phyloP scores from a whole-genome alignment of 768 basidiomycete genomes.

The Lactifluus subvellereus region DNA sequence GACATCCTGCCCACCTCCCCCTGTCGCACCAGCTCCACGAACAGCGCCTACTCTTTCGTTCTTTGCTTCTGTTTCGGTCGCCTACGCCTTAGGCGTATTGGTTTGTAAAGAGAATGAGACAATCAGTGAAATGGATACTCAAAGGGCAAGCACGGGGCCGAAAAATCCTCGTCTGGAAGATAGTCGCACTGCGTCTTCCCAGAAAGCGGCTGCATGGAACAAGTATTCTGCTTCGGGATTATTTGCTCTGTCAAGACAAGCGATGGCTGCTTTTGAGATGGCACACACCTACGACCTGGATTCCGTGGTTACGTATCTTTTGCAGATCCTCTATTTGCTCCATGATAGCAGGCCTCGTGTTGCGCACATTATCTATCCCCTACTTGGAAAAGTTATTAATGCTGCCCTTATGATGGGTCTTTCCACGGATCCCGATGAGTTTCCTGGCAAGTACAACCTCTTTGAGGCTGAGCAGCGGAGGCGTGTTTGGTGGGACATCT shows the following conservation, averaged over 20 bases:
- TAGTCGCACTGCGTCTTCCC: constrained; percentile 2
- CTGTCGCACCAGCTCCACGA: neutral
- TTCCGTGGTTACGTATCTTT: constrained; percentile 51
- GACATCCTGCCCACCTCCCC: neutral
- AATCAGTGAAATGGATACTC: constrained; percentile 6
- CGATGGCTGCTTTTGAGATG: constrained; percentile 40
- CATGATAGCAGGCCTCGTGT: constrained; percentile 46
- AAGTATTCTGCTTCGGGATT: constrained; percentile 32
- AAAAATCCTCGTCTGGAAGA: constrained; percentile 24
- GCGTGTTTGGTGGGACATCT: constrained; percentile 74
- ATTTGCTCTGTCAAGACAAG: constrained; percentile 45
- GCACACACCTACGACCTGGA: constrained; percentile 46
- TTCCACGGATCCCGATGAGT: constrained; percentile 51
- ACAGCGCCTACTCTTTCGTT: constrained; percentile 22
- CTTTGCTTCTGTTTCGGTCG: constrained; percentile 23
- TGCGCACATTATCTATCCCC: constrained; percentile 37
- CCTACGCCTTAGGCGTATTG: constrained; percentile 23
- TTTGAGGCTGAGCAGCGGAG: constrained; percentile 49
- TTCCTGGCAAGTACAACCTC: constrained; percentile 40
- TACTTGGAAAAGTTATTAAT: constrained; percentile 64
- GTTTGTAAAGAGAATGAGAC: constrained; percentile 23
- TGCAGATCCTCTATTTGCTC: constrained; percentile 50
- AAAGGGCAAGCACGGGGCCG: constrained; percentile 2
- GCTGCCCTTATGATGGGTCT: constrained; percentile 61
- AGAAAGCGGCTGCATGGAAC: constrained; percentile 8